Base-by-base conservation (phyloP, 2,329 filamentous ascomycete genomes). In the Penicillium janthinellum region DNA sequence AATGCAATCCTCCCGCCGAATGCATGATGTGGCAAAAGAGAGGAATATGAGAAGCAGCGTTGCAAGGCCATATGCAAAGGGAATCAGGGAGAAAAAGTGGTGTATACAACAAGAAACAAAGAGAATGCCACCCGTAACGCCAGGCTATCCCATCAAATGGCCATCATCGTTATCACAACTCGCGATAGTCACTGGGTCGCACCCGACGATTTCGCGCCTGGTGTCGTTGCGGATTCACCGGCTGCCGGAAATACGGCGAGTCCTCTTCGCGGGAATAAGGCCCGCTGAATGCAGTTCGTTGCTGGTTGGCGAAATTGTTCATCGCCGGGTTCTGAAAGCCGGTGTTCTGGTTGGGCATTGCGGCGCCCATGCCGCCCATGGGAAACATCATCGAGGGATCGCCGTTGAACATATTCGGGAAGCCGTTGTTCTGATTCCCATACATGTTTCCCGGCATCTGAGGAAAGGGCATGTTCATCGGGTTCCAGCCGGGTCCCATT, bases 181-280 rank as follows among this genome's bases (percentile, higher is more conserved):
- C 91, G 64, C 91, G 86, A 75, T 95, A 98, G 78, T 99, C 95
- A 73, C 91, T 95, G 11, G 93, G 93, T 57, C 95, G 85, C 56
- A 91, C 87, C 68, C 91, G 84, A 65, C 89, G 86, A 69, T 92
- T 88, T 69, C 90, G 86, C 71, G 92, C 91, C 75, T 93, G 89
- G 73, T 95, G 91, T 53, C 95, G 87, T 73, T 96, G 91, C 2
- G 93, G 94, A 73, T 99, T 99, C 63, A 98, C 91, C 0, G 95
- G 95, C 75, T 96, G 94, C 59, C 95, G 86, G 75, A 98, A 96
- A 78, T 99, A 99, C 6, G 95, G 91, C 61, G 92, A 91, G 59
- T 96, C 92, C 57, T 96, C 91, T 64, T 87, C 86, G 59, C 84
- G 88, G 2, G 84, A 83, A 60, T 82, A 78, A 12, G 82, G 81